Conservation (phyloP, 768 basidiomycete genomes). For the Pulveroboletus sp. region DNA sequence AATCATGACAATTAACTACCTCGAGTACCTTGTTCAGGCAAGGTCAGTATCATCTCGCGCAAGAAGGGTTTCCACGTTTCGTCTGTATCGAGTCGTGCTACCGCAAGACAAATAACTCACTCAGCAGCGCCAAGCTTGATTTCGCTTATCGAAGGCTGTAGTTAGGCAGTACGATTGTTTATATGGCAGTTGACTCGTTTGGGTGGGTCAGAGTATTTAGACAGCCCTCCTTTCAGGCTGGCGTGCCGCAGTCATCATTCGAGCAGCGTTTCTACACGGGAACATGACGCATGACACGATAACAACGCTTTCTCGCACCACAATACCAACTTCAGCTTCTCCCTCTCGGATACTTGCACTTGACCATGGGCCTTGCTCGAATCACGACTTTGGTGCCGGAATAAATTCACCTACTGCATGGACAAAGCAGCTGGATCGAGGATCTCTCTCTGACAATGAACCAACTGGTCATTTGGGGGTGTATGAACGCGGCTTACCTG, state of each 20-base stretch:
- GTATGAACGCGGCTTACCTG: constrained; percentile 41
- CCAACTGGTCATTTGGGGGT: constrained; percentile 33
- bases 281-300: constrained; percentile 14
- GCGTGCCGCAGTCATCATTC: not conserved
- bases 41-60: constrained; percentile 2
- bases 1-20: not conserved
- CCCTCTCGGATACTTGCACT: constrained; percentile 6
- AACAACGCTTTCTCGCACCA: constrained; percentile 35
- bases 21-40: constrained; percentile 7
- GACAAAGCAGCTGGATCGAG: constrained; percentile 56
- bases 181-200: constrained; percentile 5
- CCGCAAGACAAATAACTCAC: not conserved
- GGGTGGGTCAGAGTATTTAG: constrained; percentile 4
- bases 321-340: constrained; percentile 22
- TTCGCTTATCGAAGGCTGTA: no score
- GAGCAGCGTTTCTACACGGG: not conserved
- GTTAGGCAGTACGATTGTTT: not conserved
- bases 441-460: constrained; percentile 50
- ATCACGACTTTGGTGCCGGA: constrained; percentile 63
- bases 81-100: not conserved
- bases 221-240: not conserved
- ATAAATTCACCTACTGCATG: constrained; percentile 75
- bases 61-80: not conserved
- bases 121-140: not conserved
- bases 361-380: constrained; percentile 27